Percentiles rank a stretch among this genome's conserved stretches.
Evolutionary conservation across 345 rosid species (phyloP).

Genomic region (Iberis pinnata): DNA sequence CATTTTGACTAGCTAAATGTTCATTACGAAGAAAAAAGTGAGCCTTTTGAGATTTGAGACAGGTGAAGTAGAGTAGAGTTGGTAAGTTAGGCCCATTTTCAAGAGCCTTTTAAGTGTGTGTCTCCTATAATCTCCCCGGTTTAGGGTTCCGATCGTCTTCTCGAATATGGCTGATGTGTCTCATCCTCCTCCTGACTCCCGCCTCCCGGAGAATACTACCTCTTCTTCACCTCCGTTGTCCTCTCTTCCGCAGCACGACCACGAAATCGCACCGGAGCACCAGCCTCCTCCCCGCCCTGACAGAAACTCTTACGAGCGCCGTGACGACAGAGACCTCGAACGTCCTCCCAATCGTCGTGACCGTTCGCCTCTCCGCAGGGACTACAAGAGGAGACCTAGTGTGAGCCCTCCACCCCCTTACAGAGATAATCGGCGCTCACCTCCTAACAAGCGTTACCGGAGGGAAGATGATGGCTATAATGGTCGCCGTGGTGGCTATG

Average conservation of each 20-base stretch:
- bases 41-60: no score
- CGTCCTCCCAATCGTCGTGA: slow-evolving; percentile 57
- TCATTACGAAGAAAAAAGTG: no score
- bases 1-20: no score
- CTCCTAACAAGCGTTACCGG: slow-evolving; percentile 76
- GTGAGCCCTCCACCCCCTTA: slow-evolving; percentile 70
- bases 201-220: slow-evolving; percentile 42
- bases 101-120: no score
- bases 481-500: slow-evolving; percentile 74
- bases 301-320: slow-evolving; percentile 70
- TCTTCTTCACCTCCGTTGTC: slow-evolving; percentile 39
- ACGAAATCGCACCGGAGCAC: slow-evolving; percentile 8
- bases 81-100: no score
- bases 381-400: slow-evolving; percentile 71
- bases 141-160: slow-evolving; percentile 41
- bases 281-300: slow-evolving; percentile 50
- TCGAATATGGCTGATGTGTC: slow-evolving; percentile 61
- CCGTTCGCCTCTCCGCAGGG: slow-evolving; percentile 71
- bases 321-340: slow-evolving; percentile 57
- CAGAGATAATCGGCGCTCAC: slow-evolving; percentile 71
- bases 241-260: slow-evolving; percentile 41
- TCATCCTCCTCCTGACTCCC: slow-evolving; percentile 54
- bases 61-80: no score
- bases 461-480: slow-evolving; percentile 83
- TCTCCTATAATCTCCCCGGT: no score